These are phyloP conservation scores for Yamadazyma sp. DNA, from an alignment of 805 yeast species.

Conservation along the genomic window DNA sequence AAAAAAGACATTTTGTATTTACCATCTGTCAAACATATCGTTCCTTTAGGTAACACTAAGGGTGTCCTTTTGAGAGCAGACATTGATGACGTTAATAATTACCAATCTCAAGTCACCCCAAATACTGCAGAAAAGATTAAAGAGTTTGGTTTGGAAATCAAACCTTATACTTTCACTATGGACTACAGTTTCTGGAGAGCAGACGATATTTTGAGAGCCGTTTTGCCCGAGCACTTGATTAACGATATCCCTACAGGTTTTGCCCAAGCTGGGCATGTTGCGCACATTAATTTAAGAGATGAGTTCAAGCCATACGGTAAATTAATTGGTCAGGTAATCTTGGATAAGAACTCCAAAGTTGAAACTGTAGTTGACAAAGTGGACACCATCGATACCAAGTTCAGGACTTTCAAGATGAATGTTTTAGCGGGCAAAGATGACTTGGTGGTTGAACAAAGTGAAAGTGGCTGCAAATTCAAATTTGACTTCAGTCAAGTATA, in stretches of 20 bases:
- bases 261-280: conserved; percentile 92
- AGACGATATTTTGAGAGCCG: conserved; percentile 78
- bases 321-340: conserved; percentile 83
- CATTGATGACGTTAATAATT: conserved; percentile 15
- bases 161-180: conserved; percentile 54
- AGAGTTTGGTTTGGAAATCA: conserved; percentile 46
- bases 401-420: conserved; percentile 92
- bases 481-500: conserved; percentile 93
- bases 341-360: conserved; percentile 82
- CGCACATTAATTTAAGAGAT: conserved; percentile 82
- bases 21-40: conserved; percentile 71
- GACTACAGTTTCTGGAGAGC: conserved; percentile 84
- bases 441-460: conserved; percentile 80
- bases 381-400: conserved; percentile 81
- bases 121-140: conserved; percentile 47
- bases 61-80: conserved; percentile 63
- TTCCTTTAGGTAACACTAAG: conserved; percentile 37
- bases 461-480: conserved; percentile 78
- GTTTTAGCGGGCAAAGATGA: conserved; percentile 83
- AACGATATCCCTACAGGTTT: conserved; percentile 87
- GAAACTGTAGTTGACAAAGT: conserved; percentile 90
- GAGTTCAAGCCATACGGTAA: conserved; percentile 80
- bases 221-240: conserved; percentile 68
- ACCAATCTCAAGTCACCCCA: conserved; percentile 31
- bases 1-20: conserved; percentile 62